Conservation (phyloP, 2,329 filamentous ascomycete species). For the Neospermospora avenae region DNA sequence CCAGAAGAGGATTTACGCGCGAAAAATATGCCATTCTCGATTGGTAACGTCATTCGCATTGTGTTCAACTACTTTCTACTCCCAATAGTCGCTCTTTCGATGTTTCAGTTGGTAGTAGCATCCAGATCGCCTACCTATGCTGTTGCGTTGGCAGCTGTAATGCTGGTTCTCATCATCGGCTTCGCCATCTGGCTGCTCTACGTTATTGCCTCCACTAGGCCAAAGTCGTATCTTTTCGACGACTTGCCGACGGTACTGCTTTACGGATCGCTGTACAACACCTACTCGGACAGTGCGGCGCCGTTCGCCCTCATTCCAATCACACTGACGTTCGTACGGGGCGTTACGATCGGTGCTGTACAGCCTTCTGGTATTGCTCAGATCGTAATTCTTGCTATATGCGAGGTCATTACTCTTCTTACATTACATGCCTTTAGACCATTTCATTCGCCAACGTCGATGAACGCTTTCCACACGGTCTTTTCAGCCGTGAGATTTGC, state of each 20-base stretch:
- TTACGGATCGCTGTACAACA: conserved; percentile 95
- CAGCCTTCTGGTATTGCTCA: conserved; percentile 93
- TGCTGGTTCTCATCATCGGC: conserved; percentile 68
- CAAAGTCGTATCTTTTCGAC: conserved; percentile 86
- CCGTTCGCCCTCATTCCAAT: conserved; percentile 87
- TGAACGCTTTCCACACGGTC: conserved; percentile 92
- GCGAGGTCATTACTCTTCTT: conserved; percentile 85
- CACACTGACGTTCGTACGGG: conserved; percentile 78
- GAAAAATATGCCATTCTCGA: conserved; percentile 86
- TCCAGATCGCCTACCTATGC: conserved; percentile 63
- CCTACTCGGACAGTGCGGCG: conserved; percentile 89
- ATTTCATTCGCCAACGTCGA: conserved; percentile 86
- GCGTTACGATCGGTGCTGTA: conserved; percentile 86
- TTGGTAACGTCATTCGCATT: conserved; percentile 77
- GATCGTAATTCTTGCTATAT: conserved; percentile 86
- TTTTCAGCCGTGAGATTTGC: conserved; percentile 77
- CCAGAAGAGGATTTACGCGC: conserved; percentile 83
- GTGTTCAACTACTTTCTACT: conserved; percentile 91
- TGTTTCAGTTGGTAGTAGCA: conserved; percentile 86
- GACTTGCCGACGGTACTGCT: conserved; percentile 84
- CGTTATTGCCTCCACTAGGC: conserved; percentile 76
- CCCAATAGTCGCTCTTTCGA: conserved; percentile 79
- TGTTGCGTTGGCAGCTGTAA: conserved; percentile 70
- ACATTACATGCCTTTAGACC: conserved; percentile 87
- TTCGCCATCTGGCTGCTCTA: conserved; percentile 77